Evolutionary conservation across 306 rosid species (phyloP), one percentile per base, ranked within the genome.

Genomic region (Vicia sativa): DNA sequence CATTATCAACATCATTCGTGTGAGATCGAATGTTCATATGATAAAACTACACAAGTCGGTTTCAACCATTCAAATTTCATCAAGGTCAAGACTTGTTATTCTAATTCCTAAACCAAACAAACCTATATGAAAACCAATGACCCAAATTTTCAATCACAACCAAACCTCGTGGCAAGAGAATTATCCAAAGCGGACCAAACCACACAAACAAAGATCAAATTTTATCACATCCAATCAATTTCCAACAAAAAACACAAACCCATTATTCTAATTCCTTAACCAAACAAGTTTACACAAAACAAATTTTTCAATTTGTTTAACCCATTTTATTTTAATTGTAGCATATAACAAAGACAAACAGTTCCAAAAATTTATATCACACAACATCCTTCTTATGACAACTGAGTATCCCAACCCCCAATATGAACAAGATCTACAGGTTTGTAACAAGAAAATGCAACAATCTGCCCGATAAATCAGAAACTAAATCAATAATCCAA

Each of bases 151-250:
- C 5, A 73, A 16, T 49, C n/a, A 41, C 26, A 35, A 31, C 5
- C 41, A 25, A 77, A 88, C 90, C 89, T 87, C 93, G 90, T 84
- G 35, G 86, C 86, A 10, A 90, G 95, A 19, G 98, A 87, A 80
- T 82, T 93, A 10, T 6, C 11, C 46, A 48, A 15, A 48, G 2
- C 3, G 7, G 12, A 18, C 6, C 25, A 49, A 49, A 49, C 55
- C 55, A 46, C 11, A 34, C 67, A 70, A 46, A 56, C 12, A 64
- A 77, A 56, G 16, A 38, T 42, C 72, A 55, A 56, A 12, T 58
- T 65, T 43, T 34, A 34, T 34, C 38, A 34, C 2, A 34, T 1
- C 38, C 38, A 34, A 34, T 9, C 38, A 45, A 12, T 46, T 53
- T 65, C 25, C 60, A 65, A 58, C 50, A 43, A 41, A 23, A 0